Percentiles rank a stretch among this genome's conserved stretches.
Conservation (phyloP, 2,329 filamentous ascomycete genomes). For the Monilinia laxa region DNA sequence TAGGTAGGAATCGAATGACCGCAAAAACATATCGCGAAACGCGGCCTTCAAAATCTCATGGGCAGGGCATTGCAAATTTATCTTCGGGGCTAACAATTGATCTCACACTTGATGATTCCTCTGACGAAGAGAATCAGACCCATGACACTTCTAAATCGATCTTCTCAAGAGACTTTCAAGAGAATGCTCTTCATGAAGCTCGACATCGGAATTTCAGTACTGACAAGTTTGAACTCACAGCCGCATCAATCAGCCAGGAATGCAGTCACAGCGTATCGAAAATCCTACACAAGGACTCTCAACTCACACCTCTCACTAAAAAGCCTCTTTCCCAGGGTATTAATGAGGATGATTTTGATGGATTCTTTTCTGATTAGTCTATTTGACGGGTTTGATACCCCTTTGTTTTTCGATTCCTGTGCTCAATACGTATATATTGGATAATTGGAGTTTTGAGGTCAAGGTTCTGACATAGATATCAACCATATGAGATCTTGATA, state of each 20-base stretch:
- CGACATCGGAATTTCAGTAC: background rate
- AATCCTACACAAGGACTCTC: background rate
- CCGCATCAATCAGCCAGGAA: background rate
- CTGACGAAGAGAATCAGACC: background rate
- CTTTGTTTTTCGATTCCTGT: background rate
- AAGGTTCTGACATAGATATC: background rate
- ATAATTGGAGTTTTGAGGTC: background rate
- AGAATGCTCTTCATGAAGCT: background rate
- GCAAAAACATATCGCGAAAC: background rate
- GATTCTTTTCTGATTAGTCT: slow-evolving; percentile 7
- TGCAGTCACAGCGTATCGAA: background rate
- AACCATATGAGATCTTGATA: background rate
- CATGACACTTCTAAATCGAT: background rate
- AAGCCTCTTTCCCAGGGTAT: background rate
- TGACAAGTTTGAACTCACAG: background rate
- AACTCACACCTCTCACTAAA: background rate
- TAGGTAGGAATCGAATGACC: background rate
- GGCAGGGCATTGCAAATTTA: background rate
- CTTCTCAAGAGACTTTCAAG: background rate
- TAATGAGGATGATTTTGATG: slow-evolving; percentile 3
- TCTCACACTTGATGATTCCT: background rate
- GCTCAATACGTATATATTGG: background rate
- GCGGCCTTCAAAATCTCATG: background rate
- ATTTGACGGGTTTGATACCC: background rate
- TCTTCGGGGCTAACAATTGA: background rate